Base-by-base conservation (phyloP, 257 asterid genomes). In the Lavandula angustifolia region DNA sequence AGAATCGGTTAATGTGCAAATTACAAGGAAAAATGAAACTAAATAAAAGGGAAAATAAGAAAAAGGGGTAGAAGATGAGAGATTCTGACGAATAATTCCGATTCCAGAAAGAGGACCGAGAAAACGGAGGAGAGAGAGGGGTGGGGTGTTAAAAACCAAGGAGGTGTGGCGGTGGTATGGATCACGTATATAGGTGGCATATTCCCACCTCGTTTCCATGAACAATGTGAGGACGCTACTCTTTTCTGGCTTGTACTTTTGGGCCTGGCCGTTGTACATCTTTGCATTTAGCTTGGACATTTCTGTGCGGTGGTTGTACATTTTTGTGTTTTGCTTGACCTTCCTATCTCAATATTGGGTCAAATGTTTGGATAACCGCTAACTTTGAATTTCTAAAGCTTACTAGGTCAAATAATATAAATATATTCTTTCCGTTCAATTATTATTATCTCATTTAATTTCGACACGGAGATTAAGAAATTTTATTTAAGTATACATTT, bases 21-120 rank as follows among this genome's bases (percentile, higher is more conserved):
- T 38, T 49, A 51, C 2, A 42, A 1, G 14, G 34, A 14, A 41
- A 42, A 40, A 60, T 13, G 3, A 16, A 41, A 60, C n/a, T 0
- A 29, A 53, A 4, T 33, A 29, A 44, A 18, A 31, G 6, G 9
- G 12, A 12, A 2, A 29, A 44, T 10, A 44, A 37, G 9, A 44
- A 14, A 50, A 38, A 67, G 10, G 34, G 40, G 13, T 52, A 10
- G 60, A 54, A 54, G 40, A 17, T 0, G 32, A 68, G 38, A 70
- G 82, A 81, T 72, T 75, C 84, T 66, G 60, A 41, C 64, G 91
- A 69, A 84, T 75, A 67, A 75, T 79, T 67, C 84, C 9, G 76
- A 80, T 70, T 75, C 83, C 54, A 59, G 67, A 62, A 16, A 62
- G 76, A 54, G 64, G 55, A 55, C 61, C 27, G 55, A 54, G 34